A percentile compares a stretch with the other conserved stretches of the same genome.
These are phyloP conservation scores for Nymphaea colorata DNA, from an alignment of 164 flowering plant species.

Conservation along the genomic window DNA sequence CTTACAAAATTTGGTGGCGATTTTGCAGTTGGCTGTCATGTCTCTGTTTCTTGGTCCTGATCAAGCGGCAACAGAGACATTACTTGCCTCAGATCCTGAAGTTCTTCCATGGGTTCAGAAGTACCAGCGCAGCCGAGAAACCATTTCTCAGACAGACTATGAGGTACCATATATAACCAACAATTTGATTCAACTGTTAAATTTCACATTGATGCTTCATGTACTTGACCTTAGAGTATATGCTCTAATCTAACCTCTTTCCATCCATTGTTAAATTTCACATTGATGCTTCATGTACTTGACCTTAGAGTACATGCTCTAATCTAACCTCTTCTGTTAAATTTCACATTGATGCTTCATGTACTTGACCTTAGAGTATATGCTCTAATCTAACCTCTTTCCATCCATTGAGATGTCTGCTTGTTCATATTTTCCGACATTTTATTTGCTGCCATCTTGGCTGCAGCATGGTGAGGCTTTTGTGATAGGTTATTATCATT, in stretches of 20 bases:
- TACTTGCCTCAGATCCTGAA: constrained; percentile 64
- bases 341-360: not conserved
- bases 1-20: not conserved
- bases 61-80: constrained; percentile 61
- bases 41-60: constrained; percentile 95
- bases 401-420: too few species aligned
- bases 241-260: not conserved
- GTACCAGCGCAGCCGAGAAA: constrained; percentile 90
- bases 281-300: not conserved
- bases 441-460: too few species aligned
- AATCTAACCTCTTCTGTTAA: not conserved
- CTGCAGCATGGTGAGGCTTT: too few species aligned
- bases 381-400: too few species aligned
- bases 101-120: constrained; percentile 85
- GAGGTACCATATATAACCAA: constrained; percentile 32
- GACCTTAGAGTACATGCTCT: too few species aligned
- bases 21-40: constrained; percentile 80
- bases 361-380: too few species aligned
- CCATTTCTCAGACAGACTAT: constrained; percentile 86
- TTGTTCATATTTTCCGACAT: too few species aligned
- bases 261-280: not conserved
- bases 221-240: not conserved
- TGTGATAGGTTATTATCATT: too few species aligned
- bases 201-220: too few species aligned
- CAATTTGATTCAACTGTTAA: not conserved